Percentiles rank a stretch among this genome's conserved stretches.
Conservation (phyloP, 208 protist species). For the Crithidia acanthocephali region DNA sequence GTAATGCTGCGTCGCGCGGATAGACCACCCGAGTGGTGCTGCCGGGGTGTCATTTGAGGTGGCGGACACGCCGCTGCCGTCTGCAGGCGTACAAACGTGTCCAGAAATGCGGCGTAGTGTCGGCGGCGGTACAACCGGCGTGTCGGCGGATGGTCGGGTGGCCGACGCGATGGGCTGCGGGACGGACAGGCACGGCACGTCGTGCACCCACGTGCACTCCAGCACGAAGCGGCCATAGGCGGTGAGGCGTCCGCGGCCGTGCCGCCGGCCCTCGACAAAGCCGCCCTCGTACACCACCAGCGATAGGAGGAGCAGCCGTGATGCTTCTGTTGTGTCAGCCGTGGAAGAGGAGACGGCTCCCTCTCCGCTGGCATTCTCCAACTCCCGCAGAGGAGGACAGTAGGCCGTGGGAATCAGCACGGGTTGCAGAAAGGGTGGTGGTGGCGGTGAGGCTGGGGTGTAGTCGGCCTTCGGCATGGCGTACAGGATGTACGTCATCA, state of each 20-base stretch:
- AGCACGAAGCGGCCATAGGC: constrained; percentile 52
- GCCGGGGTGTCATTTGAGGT: neutral
- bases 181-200: constrained; percentile 36
- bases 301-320: constrained; percentile 26
- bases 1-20: constrained; percentile 19
- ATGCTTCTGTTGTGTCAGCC: neutral
- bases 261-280: constrained; percentile 44
- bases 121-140: neutral
- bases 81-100: constrained; percentile 10
- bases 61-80: neutral
- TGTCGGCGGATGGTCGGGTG: neutral
- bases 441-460: neutral
- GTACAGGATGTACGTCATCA: constrained; percentile 41
- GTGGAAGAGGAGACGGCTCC: neutral
- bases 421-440: constrained; percentile 18
- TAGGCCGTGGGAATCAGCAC: constrained; percentile 21
- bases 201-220: constrained; percentile 57
- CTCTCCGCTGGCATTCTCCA: neutral
- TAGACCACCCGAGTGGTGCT: neutral
- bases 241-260: constrained; percentile 56
- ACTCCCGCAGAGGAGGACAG: constrained; percentile 18
- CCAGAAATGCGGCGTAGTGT: constrained; percentile 23
- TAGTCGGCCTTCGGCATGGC: constrained; percentile 25
- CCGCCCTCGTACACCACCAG: constrained; percentile 48
- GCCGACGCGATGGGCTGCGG: neutral